Evolutionary conservation across 352 stramenopile species (phyloP), one percentile per base, ranked within the genome.

Genomic region (Phytophthora ramorum): DNA sequence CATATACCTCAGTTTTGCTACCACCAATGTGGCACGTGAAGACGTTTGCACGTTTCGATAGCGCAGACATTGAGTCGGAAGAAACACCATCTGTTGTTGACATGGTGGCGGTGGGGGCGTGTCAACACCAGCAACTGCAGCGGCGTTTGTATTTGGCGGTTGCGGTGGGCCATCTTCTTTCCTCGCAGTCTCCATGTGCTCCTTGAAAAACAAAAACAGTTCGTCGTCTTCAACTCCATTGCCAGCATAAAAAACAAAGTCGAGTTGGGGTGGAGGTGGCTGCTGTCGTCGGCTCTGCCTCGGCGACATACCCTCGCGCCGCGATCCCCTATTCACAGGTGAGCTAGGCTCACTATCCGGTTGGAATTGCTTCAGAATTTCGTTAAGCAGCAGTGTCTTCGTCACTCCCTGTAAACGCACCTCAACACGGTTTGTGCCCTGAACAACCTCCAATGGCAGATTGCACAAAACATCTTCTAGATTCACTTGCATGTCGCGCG

Each of bases 401-500:
- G 79, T 87, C 49, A 89, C 79, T 28, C 80, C 80, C 30, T 87
- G 78, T n/a, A 89, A 71, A 7, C 83, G 78, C 24, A 91, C 83
- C 55, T 93, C 85, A 37, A 95, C 83, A 49, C 85, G 83, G 41
- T 90, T 89, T 26, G 87, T 90, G 17, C 85, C 83, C 67, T 94
- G 87, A 16, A 94, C 55, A 45, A 94, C 87, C 59, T 94, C 87
- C 38, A 96, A 69, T 14, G 87, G 87, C 51, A 96, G 41, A 45
- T 91, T 92, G 37, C 82, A 90, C 48, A 96, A 52, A n/a, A 92
- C 83, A 58, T 96, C 87, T 73, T 96, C 87, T 57, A 96, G 66
- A 52, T 96, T 89, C 16, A 96, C 86, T 63, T 94, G 87, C 87
- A 96, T 96, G 55, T 96, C 87, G 17, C 88, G 87, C 2, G 85